Evolutionary conservation across 176 grass and related monocot genomes (phyloP), one percentile per base, ranked within the genome.

Genomic region (Tillandsia leiboldiana): DNA sequence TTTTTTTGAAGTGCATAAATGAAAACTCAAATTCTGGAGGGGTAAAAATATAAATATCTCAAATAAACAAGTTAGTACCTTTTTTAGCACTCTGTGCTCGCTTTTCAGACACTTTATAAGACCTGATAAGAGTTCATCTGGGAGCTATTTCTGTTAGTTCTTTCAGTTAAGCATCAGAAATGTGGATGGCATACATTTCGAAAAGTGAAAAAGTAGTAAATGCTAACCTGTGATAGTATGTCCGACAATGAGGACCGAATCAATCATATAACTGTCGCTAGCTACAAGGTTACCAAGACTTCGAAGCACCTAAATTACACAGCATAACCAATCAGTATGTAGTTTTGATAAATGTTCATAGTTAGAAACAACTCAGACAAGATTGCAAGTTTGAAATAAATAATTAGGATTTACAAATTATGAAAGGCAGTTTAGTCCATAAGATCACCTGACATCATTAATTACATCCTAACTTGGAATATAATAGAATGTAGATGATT

Each of bases 71-170:
- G 59, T 68, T 2, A 51, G 10, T 73, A 99, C 87, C 89, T 99
- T 99, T 85, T 89, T 99, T 42, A 99, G 84, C 50, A 99, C 89
- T 76, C 82, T 86, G 68, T 79, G 88, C 50, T 99, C 87, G 66
- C 87, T 90, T 70, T 99, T 99, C 72, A 93, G 77, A 79, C 94
- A 99, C 75, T 93, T 99, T 66, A 88, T 84, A 57, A 99, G 84
- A 79, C 94, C 84, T 73, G 81, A 81, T 48, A 99, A 69, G 57
- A 88, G 79, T 83, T 90, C 82, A 81, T 79, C 94, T 99, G 69
- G 49, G 73, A 73, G 74, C 33, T 77, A 59, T 78, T 77, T 58
- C 59, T 81, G 29, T 88, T 69, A 84, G 56, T 79, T 53, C 64
- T 61, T 47, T 68, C 15, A 78, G 66, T 64, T 9, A 71, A 81